These are phyloP conservation scores for Raphanus hybrid DNA, from an alignment of 441 rosid species.

Conservation along the genomic window DNA sequence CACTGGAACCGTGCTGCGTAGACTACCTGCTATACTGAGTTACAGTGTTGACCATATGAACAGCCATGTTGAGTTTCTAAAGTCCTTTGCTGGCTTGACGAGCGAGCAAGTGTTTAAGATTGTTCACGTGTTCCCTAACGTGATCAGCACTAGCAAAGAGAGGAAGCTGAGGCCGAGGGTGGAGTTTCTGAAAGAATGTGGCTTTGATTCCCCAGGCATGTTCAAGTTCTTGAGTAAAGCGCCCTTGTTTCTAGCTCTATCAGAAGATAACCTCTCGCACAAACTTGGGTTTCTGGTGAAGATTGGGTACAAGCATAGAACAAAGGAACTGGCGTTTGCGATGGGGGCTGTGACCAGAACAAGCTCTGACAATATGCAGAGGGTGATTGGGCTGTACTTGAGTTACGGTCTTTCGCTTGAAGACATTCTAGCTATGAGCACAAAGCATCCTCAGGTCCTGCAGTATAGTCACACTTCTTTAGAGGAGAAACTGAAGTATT, in stretches of 20 bases:
- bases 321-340: constrained; percentile 64
- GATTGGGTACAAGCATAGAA: constrained; percentile 68
- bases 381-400: constrained; percentile 65
- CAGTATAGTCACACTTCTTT: constrained; percentile 63
- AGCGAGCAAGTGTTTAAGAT: constrained; percentile 68
- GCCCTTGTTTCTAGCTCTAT: constrained; percentile 71
- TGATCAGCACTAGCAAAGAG: constrained; percentile 70
- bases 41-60: constrained; percentile 60
- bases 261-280: constrained; percentile 58
- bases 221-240: constrained; percentile 76
- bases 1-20: constrained; percentile 54
- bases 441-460: constrained; percentile 78
- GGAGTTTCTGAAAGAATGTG: constrained; percentile 71
- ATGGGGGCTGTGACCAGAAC: constrained; percentile 81
- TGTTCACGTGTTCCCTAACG: constrained; percentile 66
- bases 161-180: constrained; percentile 73
- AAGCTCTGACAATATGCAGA: constrained; percentile 77
- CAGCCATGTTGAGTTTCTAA: constrained; percentile 63
- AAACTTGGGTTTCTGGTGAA: constrained; percentile 72
- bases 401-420: constrained; percentile 61
- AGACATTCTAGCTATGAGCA: constrained; percentile 72
- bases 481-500: constrained; percentile 74
- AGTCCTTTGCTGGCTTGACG: constrained; percentile 70
- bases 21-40: constrained; percentile 69
- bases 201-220: constrained; percentile 61